Percentiles rank a stretch among this genome's conserved stretches.
Evolutionary conservation across 768 basidiomycete species (phyloP).

Genomic region (Paxillus involutus): DNA sequence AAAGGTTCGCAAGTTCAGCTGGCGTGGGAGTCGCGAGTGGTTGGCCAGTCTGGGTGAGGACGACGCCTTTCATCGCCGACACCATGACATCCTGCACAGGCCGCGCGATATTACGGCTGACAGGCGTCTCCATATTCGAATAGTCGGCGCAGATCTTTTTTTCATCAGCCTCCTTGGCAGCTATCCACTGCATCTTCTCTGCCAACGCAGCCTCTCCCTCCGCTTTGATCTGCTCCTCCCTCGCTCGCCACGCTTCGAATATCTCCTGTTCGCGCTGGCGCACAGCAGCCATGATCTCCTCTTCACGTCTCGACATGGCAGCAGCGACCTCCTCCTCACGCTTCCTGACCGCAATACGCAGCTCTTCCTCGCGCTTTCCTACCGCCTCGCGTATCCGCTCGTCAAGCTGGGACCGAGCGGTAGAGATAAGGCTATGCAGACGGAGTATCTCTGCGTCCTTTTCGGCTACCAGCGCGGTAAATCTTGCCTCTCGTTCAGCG

Average conservation of each 20-base stretch:
- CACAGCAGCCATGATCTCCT: conserved; percentile 71
- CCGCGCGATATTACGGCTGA: conserved; percentile 36
- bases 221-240: conserved; percentile 50
- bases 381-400: conserved; percentile 57
- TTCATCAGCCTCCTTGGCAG: conserved; percentile 49
- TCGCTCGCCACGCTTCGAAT: conserved; percentile 53
- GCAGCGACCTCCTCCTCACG: conserved; percentile 70
- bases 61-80: conserved; percentile 75
- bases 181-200: conserved; percentile 47
- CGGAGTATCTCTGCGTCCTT: conserved; percentile 64
- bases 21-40: conserved; percentile 70
- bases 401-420: conserved; percentile 42
- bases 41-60: conserved; percentile 79
- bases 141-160: conserved; percentile 11
- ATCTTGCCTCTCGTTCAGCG: conserved; percentile 53
- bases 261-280: conserved; percentile 63
- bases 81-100: conserved; percentile 26
- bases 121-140: conserved; percentile 49
- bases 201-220: conserved; percentile 45
- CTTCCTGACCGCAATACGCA: conserved; percentile 60
- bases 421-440: conserved; percentile 42
- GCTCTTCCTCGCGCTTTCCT: conserved; percentile 62
- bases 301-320: conserved; percentile 65
- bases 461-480: conserved; percentile 45
- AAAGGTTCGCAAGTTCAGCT: conserved; percentile 62